Conservation (phyloP, 768 basidiomycete genomes). For the Boletus rubescentipes region DNA sequence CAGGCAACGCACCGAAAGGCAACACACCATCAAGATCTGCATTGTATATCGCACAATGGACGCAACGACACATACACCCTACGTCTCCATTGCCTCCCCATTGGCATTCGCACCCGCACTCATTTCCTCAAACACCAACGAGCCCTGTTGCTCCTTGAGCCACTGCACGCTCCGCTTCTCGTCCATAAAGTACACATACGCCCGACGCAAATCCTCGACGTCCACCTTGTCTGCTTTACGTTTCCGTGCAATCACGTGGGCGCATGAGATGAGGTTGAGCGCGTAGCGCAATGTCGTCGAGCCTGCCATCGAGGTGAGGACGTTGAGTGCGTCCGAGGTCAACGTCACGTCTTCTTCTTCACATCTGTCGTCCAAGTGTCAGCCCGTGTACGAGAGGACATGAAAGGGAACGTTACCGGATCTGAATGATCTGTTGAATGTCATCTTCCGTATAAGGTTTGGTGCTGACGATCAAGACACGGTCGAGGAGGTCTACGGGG, state of each 20-base stretch:
- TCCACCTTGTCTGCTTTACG: constrained; percentile 81
- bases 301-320: constrained; percentile 86
- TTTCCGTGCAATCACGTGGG: constrained; percentile 80
- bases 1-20: too few relatives aligned
- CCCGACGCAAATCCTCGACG: constrained; percentile 79
- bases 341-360: constrained; percentile 95
- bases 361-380: constrained; percentile 46
- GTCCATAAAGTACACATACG: constrained; percentile 90
- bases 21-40: too few relatives aligned
- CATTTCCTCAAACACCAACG: constrained; percentile 73
- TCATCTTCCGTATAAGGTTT: constrained; percentile 82
- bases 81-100: constrained; percentile 41
- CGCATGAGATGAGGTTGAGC: constrained; percentile 92
- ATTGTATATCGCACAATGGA: too few relatives aligned
- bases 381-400: background rate
- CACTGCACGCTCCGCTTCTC: constrained; percentile 91
- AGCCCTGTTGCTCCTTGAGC: constrained; percentile 81
- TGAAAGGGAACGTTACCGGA: constrained; percentile 51
- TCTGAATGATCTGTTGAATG: constrained; percentile 88
- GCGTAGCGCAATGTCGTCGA: constrained; percentile 93
- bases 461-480: constrained; percentile 94
- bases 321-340: constrained; percentile 63
- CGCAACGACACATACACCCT: background rate
- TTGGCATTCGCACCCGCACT: background rate
- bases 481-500: constrained; percentile 91